Percentiles rank a stretch among this genome's conserved stretches.
Conservation (phyloP, 2,329 filamentous ascomycete species). For the Tolypocladium nubicola region DNA sequence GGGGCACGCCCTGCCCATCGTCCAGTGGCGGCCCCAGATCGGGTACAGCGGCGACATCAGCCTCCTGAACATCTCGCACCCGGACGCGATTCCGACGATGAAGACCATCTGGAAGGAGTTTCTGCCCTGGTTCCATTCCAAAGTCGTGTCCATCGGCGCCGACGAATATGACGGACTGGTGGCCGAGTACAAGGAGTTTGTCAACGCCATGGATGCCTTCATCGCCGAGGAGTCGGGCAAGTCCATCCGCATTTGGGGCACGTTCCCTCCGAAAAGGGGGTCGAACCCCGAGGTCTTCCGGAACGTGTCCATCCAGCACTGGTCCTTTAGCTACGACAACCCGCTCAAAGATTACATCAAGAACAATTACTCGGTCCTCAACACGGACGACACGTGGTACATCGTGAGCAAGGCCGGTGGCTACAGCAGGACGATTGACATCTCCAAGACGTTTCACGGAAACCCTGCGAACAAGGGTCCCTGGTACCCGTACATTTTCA, state of each 20-base stretch:
- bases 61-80: constrained; percentile 32
- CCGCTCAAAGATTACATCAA: constrained; percentile 9
- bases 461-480: constrained; percentile 5
- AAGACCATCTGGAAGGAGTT: constrained; percentile 41
- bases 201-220: constrained; percentile 32
- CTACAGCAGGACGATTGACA: constrained; percentile 32
- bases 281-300: constrained; percentile 1
- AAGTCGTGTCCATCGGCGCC: constrained; percentile 43
- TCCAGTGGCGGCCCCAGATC: constrained; percentile 48
- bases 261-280: constrained; percentile 16
- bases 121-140: constrained; percentile 44
- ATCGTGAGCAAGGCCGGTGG: constrained; percentile 18
- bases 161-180: constrained; percentile 40
- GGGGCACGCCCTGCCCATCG: constrained; percentile 43
- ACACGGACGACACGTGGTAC: constrained; percentile 14
- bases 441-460: constrained; percentile 23
- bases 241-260: constrained; percentile 42
- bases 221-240: constrained; percentile 33
- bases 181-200: constrained; percentile 36
- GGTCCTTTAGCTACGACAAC: constrained; percentile 12
- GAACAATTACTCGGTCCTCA: constrained; percentile 13
- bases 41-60: constrained; percentile 34
- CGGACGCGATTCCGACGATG: constrained; percentile 39
- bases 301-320: constrained; percentile 25
- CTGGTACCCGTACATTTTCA: constrained; percentile 14